Evolutionary conservation across 1,284 basidiomycete genomes (phyloP), one percentile per base, ranked within the genome.

Genomic region (Schizophyllum amplum): DNA sequence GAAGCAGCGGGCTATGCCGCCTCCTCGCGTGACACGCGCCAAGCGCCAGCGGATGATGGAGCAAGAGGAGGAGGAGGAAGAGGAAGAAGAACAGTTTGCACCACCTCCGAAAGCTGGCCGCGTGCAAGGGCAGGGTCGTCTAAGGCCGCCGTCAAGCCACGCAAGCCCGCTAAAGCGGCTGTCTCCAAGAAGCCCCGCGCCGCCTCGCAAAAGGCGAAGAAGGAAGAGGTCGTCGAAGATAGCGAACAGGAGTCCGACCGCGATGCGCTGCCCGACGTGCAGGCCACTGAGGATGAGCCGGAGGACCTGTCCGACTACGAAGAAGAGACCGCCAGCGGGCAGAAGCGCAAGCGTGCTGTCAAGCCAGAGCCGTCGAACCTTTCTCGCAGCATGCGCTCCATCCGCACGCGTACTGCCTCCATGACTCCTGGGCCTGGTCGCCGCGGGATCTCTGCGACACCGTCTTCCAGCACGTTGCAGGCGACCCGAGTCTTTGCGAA

Each of bases 401-500:
- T 42, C 47, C 15, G 52, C n/a, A 58, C 57, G 23, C 33, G 56
- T 11, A 51, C 67, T 57, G 51, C 63, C 9, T 47, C 46, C 55
- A 65, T 60, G 58, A 55, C 59, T 59, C 52, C 55, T 58, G 57
- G 24, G 62, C 54, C 57, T 21, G 47, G 59, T 48, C 60, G 33
- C n/a, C 24, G 62, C 60, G 47, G 73, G 63, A 62, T 63, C 24
- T 50, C 53, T 21, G 23, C 24, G 13, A 57, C 57, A 11, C 53
- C 22, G 13, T 23, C 51, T 23, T 56, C 58, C 47, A 23, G 24
- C 23, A 47, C 21, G 52, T 46, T 6, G 61, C 60, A 53, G 9
- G 60, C 70, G n/a, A 75, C 83, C 13, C 80, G 80, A 1, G 84
- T 90, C 15, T 83, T 87, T 61, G 87, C 84, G 1, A 65, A 84